Evolutionary conservation across 345 rosid genomes (phyloP).

Genomic region (Eucalyptus coolabah): DNA sequence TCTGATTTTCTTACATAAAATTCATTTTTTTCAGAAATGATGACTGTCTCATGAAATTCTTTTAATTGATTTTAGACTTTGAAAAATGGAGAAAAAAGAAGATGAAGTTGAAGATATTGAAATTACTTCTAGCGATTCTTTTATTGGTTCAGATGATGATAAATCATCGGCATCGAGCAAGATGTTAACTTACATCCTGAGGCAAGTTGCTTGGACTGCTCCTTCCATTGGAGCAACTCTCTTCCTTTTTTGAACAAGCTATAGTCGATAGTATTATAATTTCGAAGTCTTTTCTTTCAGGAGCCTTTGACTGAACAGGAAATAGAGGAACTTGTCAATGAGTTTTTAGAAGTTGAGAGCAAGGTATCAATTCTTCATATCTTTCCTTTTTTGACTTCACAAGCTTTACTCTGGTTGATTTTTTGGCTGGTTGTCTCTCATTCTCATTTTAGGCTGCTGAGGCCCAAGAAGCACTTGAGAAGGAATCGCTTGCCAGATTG

Average conservation of each 20-base stretch:
- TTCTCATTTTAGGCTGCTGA: slow-evolving; percentile 79
- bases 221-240: background rate
- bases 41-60: background rate
- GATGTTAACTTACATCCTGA: slow-evolving; percentile 46
- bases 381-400: background rate
- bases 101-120: background rate
- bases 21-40: background rate
- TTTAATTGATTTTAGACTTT: background rate
- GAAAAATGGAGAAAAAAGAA: slow-evolving; percentile 21
- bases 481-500: slow-evolving; percentile 71
- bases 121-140: slow-evolving; percentile 38
- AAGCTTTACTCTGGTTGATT: background rate
- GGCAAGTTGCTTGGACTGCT: slow-evolving; percentile 26
- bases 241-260: background rate
- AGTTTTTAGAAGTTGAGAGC: slow-evolving; percentile 82
- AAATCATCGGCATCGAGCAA: slow-evolving; percentile 31
- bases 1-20: background rate
- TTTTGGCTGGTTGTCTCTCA: slow-evolving; percentile 11
- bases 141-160: slow-evolving; percentile 45
- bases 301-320: slow-evolving; percentile 87
- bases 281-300: slow-evolving; percentile 2
- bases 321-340: slow-evolving; percentile 72
- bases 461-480: slow-evolving; percentile 97
- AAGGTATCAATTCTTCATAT: slow-evolving; percentile 44
- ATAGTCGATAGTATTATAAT: background rate